Base-by-base conservation (phyloP, 805 yeast genomes). In the Zygotorulaspora sp. region DNA sequence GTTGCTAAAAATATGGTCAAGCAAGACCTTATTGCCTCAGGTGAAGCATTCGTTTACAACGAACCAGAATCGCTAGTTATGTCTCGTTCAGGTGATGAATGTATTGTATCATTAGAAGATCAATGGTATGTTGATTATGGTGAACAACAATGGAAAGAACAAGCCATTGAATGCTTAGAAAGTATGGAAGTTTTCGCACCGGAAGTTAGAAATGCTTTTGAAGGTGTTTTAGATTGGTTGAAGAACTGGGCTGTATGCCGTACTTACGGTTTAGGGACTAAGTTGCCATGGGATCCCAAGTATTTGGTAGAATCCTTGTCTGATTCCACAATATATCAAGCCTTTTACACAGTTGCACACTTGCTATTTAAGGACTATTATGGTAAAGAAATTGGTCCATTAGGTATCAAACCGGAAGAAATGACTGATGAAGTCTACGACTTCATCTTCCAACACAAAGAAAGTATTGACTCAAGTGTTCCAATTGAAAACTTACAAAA, bases 61-160 rank as follows among this genome's bases (percentile, higher is more conserved):
- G 98, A 92, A 71, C 98, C 98, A 30, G 98, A 92, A 67, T 77
- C 82, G 29, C 69, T 70, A 29, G 96, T 92, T 32, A 75, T 86
- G 32, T 90, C 97, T 11, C 83, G 98, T 68, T 86, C 96, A 29
- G 97, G 97, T 50, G 98, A 92, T 62, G 87, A 80, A 43, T 92
- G 98, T 74, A 80, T 90, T 54, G 98, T 92, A 27, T 87, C 97
- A 5, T 75, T 92, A 36, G 97, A 94, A 68, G 97, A 92, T 67
- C 98, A 92, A 72, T 92, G 98, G 98, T 92, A 78, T 65, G 75
- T 86, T 54, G 97, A 92, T 63, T 92, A 92, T 57, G 98, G 98
- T 74, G 98, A 92, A 74, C 86, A 77, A 52, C 51, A 67, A 11
- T 92, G 98, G 98, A 85, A 83, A 59, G 65, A 71, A 11, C 77